These are phyloP conservation scores for Hypoxylon sp. DNA, from an alignment of 2,329 filamentous ascomycete genomes.

Conservation along the genomic window DNA sequence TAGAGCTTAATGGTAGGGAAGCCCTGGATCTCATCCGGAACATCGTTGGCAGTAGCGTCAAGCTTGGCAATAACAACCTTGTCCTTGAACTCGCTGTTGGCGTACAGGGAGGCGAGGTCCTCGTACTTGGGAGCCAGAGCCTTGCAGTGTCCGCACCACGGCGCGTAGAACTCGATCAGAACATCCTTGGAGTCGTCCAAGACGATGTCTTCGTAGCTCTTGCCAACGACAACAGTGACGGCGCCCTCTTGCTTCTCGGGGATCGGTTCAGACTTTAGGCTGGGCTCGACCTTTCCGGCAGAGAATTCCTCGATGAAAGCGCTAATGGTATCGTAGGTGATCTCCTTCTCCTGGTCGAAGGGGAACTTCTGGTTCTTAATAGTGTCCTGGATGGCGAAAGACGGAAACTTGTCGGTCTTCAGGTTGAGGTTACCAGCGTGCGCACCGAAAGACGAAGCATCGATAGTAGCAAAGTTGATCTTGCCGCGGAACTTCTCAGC, in stretches of 20 bases:
- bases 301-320: conserved; percentile 88
- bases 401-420: conserved; percentile 92
- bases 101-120: conserved; percentile 83
- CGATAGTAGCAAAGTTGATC: conserved; percentile 98
- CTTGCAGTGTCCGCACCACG: conserved; percentile 99
- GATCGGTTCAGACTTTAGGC: conserved; percentile 98
- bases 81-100: conserved; percentile 81
- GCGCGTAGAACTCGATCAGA: conserved; percentile 97
- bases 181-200: conserved; percentile 97
- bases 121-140: conserved; percentile 97
- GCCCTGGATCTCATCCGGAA: conserved; percentile 94
- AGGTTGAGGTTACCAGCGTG: conserved; percentile 98
- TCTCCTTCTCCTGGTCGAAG: conserved; percentile 84
- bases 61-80: conserved; percentile 97
- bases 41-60: conserved; percentile 94
- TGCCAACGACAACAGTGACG: conserved; percentile 89
- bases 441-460: conserved; percentile 92
- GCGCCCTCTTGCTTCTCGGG: conserved; percentile 93
- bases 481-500: conserved; percentile 93
- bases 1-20: conserved; percentile 99
- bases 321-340: conserved; percentile 77
- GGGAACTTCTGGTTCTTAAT: conserved; percentile 98
- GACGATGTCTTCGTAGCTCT: conserved; percentile 92
- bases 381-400: conserved; percentile 97
- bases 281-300: conserved; percentile 89